Evolutionary conservation across 2,329 filamentous ascomycete species (phyloP).

Genomic region (Fusarium liriodendri): DNA sequence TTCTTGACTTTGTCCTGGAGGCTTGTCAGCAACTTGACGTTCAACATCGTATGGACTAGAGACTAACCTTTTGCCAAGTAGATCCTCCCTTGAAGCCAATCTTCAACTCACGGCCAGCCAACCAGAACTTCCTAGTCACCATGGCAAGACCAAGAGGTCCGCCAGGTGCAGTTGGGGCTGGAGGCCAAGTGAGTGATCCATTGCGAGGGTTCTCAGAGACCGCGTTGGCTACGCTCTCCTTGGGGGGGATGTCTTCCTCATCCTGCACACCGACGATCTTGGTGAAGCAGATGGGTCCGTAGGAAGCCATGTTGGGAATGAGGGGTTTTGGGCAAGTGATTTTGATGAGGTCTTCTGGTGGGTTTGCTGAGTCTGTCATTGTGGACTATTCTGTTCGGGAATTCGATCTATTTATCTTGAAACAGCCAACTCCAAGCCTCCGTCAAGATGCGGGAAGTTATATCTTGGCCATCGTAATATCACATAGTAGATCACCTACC

Average conservation of each 20-base stretch:
- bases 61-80: not conserved
- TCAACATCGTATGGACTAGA: rapidly evolving
- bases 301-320: not conserved
- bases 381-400: not conserved
- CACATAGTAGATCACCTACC: not conserved
- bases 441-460: not conserved
- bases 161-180: not conserved
- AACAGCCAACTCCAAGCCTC: not conserved
- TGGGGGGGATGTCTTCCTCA: not conserved
- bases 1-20: not conserved
- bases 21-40: not conserved
- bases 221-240: not conserved
- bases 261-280: not conserved
- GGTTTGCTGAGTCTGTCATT: not conserved
- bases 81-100: constrained; percentile 3
- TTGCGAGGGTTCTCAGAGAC: not conserved
- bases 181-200: not conserved
- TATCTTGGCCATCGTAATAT: not conserved
- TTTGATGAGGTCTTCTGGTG: not conserved
- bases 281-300: constrained; percentile 1
- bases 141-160: not conserved
- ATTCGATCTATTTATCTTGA: not conserved
- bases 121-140: not conserved
- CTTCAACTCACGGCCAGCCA: not conserved
- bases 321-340: not conserved